Evolutionary conservation across 2,329 filamentous ascomycete species (phyloP), one percentile per base, ranked within the genome.

Genomic region (Gnomoniopsis sp.): DNA sequence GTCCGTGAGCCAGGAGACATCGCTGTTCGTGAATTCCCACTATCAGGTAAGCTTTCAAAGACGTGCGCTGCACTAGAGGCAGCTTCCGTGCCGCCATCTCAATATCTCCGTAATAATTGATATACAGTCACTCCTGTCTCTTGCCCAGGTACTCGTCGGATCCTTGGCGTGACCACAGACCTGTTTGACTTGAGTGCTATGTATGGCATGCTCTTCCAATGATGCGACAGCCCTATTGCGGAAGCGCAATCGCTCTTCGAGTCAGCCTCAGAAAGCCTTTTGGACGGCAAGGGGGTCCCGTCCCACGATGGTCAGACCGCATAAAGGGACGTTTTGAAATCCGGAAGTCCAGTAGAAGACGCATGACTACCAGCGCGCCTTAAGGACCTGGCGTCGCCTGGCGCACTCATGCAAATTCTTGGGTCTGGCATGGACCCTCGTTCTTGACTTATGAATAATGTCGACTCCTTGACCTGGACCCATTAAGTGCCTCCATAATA

Each of bases 321-420:
- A 46, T 47, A 14, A 12, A 33, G n/a, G 41, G n/a, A 19, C 26
- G 26, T 53, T 44, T 22, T 30, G 41, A 22, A 7, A 21, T 36
- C 30, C 0, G 51, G 19, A 17, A 46, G 15, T 15, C 22, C 17
- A 46, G 19, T 21, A 17, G 3, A 26, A 17, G 14, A 30, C 26
- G 57, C 57, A 59, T 59, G 48, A 55, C 21, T 17, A n/a, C 19
- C n/a, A 34, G 41, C 21, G 21, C 1, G 10, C 17, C 30, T 50
- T 52, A 48, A 56, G 30, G 48, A 21, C 33, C 51, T 15, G 41
- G 26, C 2, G 41, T 43, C 50, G 26, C 26, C 26, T 30, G 26
- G 26, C 26, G 26, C 8, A 30, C 48, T 59, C 52, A 52, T 56
- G 48, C 48, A 26, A 47, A 44, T 48, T 56, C 48, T 46, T 38